These are phyloP conservation scores for Salix exigua DNA, from an alignment of 345 rosid genomes.

Conservation along the genomic window DNA sequence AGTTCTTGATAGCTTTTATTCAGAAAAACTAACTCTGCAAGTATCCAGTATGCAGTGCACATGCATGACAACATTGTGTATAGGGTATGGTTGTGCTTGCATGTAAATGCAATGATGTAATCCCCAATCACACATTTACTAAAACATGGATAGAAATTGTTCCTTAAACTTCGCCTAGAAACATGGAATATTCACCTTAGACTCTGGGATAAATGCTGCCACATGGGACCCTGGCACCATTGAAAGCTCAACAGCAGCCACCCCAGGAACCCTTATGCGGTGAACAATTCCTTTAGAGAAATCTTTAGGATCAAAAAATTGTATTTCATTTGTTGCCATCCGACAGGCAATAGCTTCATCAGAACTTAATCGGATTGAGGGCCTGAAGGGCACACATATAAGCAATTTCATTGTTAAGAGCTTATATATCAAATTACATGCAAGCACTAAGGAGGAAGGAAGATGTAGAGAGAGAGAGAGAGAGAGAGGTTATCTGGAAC, in stretches of 20 bases:
- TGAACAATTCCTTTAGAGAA: slow-evolving; percentile 68
- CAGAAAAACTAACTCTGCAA: not conserved
- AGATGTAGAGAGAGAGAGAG: not conserved
- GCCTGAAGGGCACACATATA: slow-evolving; percentile 48
- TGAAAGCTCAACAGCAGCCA: slow-evolving; percentile 82
- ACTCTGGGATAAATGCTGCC: slow-evolving; percentile 87
- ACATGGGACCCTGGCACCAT: slow-evolving; percentile 74
- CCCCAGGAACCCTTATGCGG: slow-evolving; percentile 67
- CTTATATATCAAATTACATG: not conserved
- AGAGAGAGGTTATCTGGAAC: not conserved
- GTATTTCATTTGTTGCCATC: slow-evolving; percentile 82
- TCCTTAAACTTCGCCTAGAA: not conserved
- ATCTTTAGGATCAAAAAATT: slow-evolving; percentile 76
- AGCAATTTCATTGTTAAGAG: not conserved
- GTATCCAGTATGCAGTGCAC: not conserved
- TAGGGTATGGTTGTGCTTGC: not conserved
- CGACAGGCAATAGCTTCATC: slow-evolving; percentile 86
- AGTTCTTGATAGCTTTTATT: not conserved
- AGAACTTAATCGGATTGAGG: slow-evolving; percentile 64
- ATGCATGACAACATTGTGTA: not conserved
- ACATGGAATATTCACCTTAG: slow-evolving; percentile 53
- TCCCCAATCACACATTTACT: not conserved
- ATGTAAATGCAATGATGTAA: not conserved
- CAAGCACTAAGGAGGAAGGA: not conserved
- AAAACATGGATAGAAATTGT: not conserved